Conservation (phyloP, 1,139 yeast genomes). For the Arxiozyma slooffiae region DNA sequence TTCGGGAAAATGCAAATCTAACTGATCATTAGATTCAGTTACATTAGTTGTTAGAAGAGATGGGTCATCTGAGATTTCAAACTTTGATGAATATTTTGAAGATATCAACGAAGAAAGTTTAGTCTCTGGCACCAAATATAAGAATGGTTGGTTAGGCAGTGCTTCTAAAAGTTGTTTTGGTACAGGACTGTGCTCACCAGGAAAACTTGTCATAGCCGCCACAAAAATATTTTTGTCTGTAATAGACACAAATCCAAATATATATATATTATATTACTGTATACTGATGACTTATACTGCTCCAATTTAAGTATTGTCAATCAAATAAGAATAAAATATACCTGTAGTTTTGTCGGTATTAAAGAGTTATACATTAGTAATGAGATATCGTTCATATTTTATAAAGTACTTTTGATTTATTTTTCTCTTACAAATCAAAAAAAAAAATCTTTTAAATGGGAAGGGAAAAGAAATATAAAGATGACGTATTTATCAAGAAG, state of each 20-base stretch:
- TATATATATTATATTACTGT: not conserved
- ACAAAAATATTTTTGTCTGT: not conserved
- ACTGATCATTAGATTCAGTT: not conserved
- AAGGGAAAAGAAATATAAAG: too few relatives aligned
- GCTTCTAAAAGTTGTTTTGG: constrained; percentile 25
- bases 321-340: too few relatives aligned
- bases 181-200: constrained; percentile 23
- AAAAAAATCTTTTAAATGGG: too few relatives aligned
- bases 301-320: too few relatives aligned
- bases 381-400: not conserved
- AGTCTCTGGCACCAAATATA: constrained; percentile 25
- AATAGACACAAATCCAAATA: too few relatives aligned
- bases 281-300: not conserved
- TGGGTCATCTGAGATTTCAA: constrained; percentile 8
- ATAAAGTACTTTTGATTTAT: too few relatives aligned
- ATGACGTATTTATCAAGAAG: not conserved
- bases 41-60: constrained; percentile 7
- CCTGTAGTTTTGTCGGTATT: not conserved
- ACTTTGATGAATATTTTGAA: constrained; percentile 9
- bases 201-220: constrained; percentile 27
- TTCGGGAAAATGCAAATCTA: not conserved
- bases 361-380: not conserved
- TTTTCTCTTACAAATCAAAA: not conserved
- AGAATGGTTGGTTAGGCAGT: constrained; percentile 23
- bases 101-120: constrained; percentile 15